Conservation (phyloP, 2,329 filamentous ascomycete species). For the Phyllosticta citribraziliensis region DNA sequence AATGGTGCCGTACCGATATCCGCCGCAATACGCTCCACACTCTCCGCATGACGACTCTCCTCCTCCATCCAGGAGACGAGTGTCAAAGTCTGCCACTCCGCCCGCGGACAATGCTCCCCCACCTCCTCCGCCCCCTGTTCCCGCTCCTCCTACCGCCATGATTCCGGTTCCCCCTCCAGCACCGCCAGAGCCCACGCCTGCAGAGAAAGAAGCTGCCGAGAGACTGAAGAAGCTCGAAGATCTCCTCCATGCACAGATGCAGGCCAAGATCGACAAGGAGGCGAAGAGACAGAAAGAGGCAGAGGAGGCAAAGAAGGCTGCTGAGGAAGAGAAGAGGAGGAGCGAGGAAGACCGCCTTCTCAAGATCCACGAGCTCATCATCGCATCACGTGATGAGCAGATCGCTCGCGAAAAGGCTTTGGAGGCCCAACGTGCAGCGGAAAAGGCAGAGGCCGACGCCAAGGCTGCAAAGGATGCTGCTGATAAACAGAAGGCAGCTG, state of each 20-base stretch:
- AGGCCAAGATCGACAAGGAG: constrained; percentile 27
- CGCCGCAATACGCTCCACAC: not conserved
- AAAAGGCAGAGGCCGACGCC: constrained; percentile 31
- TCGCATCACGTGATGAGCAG: constrained; percentile 33
- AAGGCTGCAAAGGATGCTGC: constrained; percentile 43
- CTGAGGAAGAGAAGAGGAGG: constrained; percentile 24
- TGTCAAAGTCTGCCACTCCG: constrained; percentile 19
- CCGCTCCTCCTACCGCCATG: constrained; percentile 10
- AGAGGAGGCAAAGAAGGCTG: constrained; percentile 20
- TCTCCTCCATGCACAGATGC: constrained; percentile 25
- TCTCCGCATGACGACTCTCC: constrained; percentile 16
- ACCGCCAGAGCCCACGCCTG: constrained; percentile 12
- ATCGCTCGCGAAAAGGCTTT: constrained; percentile 26
- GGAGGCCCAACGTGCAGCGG: constrained; percentile 15
- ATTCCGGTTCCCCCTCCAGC: constrained; percentile 8
- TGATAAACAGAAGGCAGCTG: constrained; percentile 35
- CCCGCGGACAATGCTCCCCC: constrained; percentile 13
- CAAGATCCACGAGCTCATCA: constrained; percentile 29
- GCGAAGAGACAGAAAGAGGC: constrained; percentile 24
- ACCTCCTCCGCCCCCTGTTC: constrained; percentile 13
- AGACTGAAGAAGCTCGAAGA: constrained; percentile 28
- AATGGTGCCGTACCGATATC: constrained; percentile 4
- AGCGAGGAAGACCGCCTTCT: constrained; percentile 23
- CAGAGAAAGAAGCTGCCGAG: constrained; percentile 23
- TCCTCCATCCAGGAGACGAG: constrained; percentile 11